Conservation (phyloP, 768 basidiomycete genomes). For the Kondoa subrosea region DNA sequence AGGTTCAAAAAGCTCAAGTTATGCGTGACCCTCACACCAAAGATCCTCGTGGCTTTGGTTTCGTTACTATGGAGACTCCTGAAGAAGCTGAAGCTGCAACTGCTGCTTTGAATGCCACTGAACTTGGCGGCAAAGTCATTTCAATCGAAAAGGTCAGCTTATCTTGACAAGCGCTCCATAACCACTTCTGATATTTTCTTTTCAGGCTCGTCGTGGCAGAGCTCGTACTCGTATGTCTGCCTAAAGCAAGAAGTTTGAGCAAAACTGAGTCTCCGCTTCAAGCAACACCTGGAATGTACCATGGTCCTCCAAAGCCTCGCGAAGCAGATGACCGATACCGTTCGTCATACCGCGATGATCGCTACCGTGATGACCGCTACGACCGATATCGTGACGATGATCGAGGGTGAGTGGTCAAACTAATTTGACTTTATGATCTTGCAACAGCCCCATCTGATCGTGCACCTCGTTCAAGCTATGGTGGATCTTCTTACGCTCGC, state of each 20-base stretch:
- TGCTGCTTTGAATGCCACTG: slow-evolving; percentile 61
- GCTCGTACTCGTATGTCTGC: slow-evolving; percentile 48
- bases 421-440: slow-evolving; percentile 13
- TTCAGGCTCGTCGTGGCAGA: slow-evolving; percentile 68
- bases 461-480: background rate
- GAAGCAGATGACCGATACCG: slow-evolving; percentile 7
- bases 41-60: slow-evolving; percentile 68
- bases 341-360: slow-evolving; percentile 15
- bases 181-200: slow-evolving; percentile 8
- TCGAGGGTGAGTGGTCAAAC: background rate
- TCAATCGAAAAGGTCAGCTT: slow-evolving; percentile 64
- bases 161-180: background rate
- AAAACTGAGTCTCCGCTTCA: slow-evolving; percentile 17
- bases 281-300: slow-evolving; percentile 84
- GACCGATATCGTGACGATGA: slow-evolving; percentile 30
- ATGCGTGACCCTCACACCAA: slow-evolving; percentile 53
- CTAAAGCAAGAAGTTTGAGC: background rate
- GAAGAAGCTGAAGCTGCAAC: slow-evolving; percentile 90
- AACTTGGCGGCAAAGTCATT: slow-evolving; percentile 69
- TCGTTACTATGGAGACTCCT: slow-evolving; percentile 63
- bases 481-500: slow-evolving; percentile 12
- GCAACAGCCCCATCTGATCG: background rate
- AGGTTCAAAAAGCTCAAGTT: slow-evolving; percentile 51
- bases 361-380: slow-evolving; percentile 19
- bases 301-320: slow-evolving; percentile 59